Base-by-base conservation (phyloP, 352 stramenopile genomes). In the Pythium utonaiense region DNA sequence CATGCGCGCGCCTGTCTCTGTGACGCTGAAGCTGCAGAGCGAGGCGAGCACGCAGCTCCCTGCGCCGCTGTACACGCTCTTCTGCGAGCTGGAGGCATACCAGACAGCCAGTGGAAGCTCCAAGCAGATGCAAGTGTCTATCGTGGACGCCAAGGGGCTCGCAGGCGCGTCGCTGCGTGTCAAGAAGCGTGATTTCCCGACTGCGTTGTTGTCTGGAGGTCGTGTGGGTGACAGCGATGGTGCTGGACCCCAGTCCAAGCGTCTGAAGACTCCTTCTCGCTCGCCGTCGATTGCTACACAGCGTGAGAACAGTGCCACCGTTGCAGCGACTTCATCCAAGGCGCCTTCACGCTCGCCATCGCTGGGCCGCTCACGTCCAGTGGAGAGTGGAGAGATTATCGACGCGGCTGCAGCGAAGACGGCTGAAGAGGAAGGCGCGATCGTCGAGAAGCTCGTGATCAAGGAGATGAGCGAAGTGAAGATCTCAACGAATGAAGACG, bases 1-100 rank as follows among this genome's bases (percentile, higher is more conserved):
- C 48, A 88, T 93, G 74, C 70, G 72, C 10, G 55, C 72, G 7
- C 75, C 75, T 0, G 70, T 89, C 24, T 72, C 77, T 2, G 62
- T 64, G 7, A 70, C 74, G 51, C 63, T 78, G 13, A 67, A 55
- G 21, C 65, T 69, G 28, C 80, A 89, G 34, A 66, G 72, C 10
- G 53, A 74, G 7, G 83, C 83, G 4, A 78, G 53, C 19, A 27
- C 59, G 27, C 66, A 84, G 56, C 69, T 90, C 0, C 22, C 83
- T 0, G 70, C 77, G 19, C 79, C 83, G 24, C 55, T 93, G 21
- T 93, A 90, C 59, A 71, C 74, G 50, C 57, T 93, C 4, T 93
- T 78, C 47, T 89, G 79, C 50, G 83, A 93, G 57, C 56, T 93
- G 7, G 78, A 93, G 19, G 80, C 79, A 1, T 93, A 91, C 40